Base-by-base conservation (phyloP, 148 eudicot genomes). In the Euryodendron excelsum region DNA sequence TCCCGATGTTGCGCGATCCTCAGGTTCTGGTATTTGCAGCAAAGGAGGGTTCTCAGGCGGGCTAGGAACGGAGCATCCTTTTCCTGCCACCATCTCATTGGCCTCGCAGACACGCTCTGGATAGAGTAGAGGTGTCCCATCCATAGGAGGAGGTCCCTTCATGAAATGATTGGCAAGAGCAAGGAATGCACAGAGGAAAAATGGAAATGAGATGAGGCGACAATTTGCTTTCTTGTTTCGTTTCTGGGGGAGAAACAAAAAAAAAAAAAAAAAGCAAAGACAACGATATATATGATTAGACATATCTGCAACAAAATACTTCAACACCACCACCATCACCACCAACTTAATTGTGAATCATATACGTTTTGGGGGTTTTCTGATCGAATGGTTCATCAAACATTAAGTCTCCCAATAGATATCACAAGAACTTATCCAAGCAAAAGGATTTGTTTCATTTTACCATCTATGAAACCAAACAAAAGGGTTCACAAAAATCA, bases 1-100 rank as follows among this genome's bases (percentile, higher is more conserved):
- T 81, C 84, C 84, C n/a, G n/a, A n/a, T n/a, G 87, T 84, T 5
- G 97, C 96, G 44, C 97, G 97, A 77, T 75, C 78, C n/a, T 88
- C 76, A 20, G 90, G 88, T n/a, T 79, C 85, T 0, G 98, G 96
- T 73, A 92, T 68, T 59, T 91, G 97, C 79, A 94, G 79, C 76
- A 94, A 75, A 1, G 94, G 88, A 71, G 97, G 96, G 96, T 92
- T 90, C 81, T 89, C 87, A 47, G 89, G 90, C 2, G 97, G 97
- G 58, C 55, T 74, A n/a, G 85, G 94, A 75, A 92, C 82, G 25
- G 88, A 78, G 76, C 98, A 94, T 44, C 70, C 80, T 64, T 82
- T 74, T 10, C 2, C 52, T 48, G 14, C 10, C 13, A 8, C 13
- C 15, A 9, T 9, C 13, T 48, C 15, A 48, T 2, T 48, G 13